A percentile compares a stretch with the other conserved stretches of the same genome.
These are phyloP conservation scores for Albugo candida DNA, from an alignment of 352 stramenopile species.

Conservation along the genomic window DNA sequence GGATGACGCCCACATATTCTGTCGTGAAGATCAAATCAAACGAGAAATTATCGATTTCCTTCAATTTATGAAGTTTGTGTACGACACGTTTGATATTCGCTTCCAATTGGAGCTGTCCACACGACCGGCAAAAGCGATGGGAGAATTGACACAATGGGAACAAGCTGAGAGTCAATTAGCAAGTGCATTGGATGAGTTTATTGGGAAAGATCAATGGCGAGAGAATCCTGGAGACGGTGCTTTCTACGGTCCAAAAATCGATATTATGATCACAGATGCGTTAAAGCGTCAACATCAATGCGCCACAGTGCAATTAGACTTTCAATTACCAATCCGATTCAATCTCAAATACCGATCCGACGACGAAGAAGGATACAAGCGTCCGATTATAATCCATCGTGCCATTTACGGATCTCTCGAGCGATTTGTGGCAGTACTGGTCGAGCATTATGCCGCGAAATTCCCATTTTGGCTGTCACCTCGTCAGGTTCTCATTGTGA, in stretches of 20 bases:
- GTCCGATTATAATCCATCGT: conserved; percentile 95
- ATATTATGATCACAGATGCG: conserved; percentile 95
- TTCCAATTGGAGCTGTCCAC: conserved; percentile 96
- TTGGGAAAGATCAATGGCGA: conserved; percentile 87
- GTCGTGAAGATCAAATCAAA: conserved; percentile 87
- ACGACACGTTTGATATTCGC: conserved; percentile 93
- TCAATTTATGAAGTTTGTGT: conserved; percentile 96
- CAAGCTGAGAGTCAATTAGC: conserved; percentile 45
- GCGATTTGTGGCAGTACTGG: conserved; percentile 94
- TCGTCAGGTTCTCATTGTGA: conserved; percentile 89
- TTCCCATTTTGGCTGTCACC: conserved; percentile 98
- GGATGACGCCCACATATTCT: conserved; percentile 98
- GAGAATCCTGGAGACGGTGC: conserved; percentile 95
- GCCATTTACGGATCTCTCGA: conserved; percentile 96
- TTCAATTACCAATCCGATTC: conserved; percentile 97
- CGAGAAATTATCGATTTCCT: conserved; percentile 80
- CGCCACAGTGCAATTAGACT: conserved; percentile 96
- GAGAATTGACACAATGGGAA: conserved; percentile 88
- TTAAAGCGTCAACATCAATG: conserved; percentile 96
- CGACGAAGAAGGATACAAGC: conserved; percentile 68
- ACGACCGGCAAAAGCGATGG: conserved; percentile 91
- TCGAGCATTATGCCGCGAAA: conserved; percentile 96
- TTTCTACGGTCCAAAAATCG: conserved; percentile 99
- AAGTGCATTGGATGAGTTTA: conserved; percentile 88
- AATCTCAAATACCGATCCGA: conserved; percentile 85